phyloP scores from a whole-genome alignment of 352 stramenopile genomes.

The Aphanomyces cochlioides region DNA sequence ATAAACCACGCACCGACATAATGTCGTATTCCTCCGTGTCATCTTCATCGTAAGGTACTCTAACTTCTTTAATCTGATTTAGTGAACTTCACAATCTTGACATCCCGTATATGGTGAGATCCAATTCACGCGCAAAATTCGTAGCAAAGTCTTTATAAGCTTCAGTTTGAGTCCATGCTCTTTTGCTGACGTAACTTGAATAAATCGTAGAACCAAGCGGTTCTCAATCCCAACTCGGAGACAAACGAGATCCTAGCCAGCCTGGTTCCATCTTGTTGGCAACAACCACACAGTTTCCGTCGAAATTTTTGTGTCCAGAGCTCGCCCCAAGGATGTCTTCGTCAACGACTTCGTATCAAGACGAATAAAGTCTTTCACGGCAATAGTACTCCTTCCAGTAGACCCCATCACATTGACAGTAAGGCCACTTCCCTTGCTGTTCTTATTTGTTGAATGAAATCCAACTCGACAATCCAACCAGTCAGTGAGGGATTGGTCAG shows the following conservation, averaged over 20 bases:
- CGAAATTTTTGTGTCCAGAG: background rate
- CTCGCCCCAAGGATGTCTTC: no score
- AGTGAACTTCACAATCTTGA: background rate
- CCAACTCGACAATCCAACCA: background rate
- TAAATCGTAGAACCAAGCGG: background rate
- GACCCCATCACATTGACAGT: background rate
- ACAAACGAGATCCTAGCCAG: background rate
- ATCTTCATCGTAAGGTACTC: no score
- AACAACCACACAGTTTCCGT: background rate
- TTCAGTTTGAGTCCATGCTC: background rate
- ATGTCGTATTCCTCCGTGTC: no score
- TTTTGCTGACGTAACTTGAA: background rate
- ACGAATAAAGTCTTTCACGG: background rate
- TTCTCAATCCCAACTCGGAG: background rate
- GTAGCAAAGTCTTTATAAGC: background rate
- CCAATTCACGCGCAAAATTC: background rate
- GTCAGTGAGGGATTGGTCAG: background rate
- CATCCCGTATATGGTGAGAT: background rate
- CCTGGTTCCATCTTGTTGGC: background rate
- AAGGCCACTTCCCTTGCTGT: background rate
- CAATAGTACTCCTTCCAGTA: background rate
- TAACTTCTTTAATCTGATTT: background rate
- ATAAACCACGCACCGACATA: no score
- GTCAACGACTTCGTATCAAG: background rate
- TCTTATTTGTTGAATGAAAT: constrained; percentile 6